Base-by-base conservation (phyloP, 371 early-diverging fungal genomes). In the Chytridium lagenaria region DNA sequence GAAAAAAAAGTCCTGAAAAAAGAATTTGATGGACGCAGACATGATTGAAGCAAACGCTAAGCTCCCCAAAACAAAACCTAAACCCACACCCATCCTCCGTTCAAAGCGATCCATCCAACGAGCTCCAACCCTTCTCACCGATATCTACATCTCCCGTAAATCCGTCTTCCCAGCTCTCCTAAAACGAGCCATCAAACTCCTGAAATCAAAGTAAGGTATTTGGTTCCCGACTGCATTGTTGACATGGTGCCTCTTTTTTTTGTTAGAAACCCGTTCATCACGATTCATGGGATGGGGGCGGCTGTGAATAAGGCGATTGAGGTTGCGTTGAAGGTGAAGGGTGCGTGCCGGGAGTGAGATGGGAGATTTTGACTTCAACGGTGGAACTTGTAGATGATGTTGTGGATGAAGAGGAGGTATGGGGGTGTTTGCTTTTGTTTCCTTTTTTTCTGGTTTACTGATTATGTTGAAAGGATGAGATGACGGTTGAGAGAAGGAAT, bases 211-310 rank as follows among this genome's bases (percentile, higher is more conserved):
- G 2, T 31, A 55, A 70, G 68, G 7, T 30, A 12, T 33, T 68
- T 51, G 15, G 52, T 26, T 19, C 40, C 5, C 15, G 12, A 66
- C 34, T 71, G 22, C 31, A 28, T 44, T 66, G 19, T 52, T 30
- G 22, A 15, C 12, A 12, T 40, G 37, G 67, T n/a, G n/a, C n/a
- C n/a, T n/a, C n/a, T n/a, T n/a, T n/a, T n/a, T n/a, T n/a, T n/a
- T n/a, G n/a, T n/a, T 33, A 89, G 85, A 39, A 74, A 77, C 59
- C 76, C 77, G 5, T 70, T 67, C 33, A 79, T 90, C 1, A 87
- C 87, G 1, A 77, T 92, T 50, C 92, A 92, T 69, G 92, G 90
- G 10, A 81, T 92, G 61, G 92, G 93, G n/a, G 91, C 90, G 1
- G 87, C 89, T 67, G 80, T 92, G 10, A 68, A 73, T 10, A 82